These are phyloP conservation scores for Chrysopogon serrulatus DNA, from an alignment of 176 grass and related monocot genomes.

Conservation along the genomic window DNA sequence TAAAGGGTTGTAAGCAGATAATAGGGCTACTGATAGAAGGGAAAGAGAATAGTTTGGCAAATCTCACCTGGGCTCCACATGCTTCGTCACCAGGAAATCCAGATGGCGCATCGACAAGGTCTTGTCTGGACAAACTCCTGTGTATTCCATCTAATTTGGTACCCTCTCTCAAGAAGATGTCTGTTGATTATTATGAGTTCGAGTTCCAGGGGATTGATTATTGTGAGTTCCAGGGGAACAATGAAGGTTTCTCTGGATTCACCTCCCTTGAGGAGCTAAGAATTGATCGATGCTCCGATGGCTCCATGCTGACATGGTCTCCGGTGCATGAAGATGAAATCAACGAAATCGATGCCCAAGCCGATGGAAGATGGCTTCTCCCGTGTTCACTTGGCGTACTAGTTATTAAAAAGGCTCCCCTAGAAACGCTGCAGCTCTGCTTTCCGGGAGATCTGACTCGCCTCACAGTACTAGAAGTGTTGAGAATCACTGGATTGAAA, in stretches of 20 bases:
- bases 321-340: not conserved
- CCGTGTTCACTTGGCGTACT: not conserved
- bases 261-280: not conserved
- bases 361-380: not conserved
- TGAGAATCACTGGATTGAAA: not conserved
- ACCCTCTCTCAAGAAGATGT: not conserved
- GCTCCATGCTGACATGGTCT: not conserved
- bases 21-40: not conserved
- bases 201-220: accelerated
- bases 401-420: accelerated
- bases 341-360: not conserved
- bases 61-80: not conserved
- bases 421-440: not conserved
- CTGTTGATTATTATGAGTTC: accelerated
- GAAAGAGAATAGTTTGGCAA: not conserved
- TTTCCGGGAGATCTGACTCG: not conserved
- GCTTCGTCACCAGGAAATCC: too few relatives aligned
- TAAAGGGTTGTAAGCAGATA: not conserved
- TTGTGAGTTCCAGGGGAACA: accelerated
- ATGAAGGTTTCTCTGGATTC: not conserved
- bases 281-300: accelerated
- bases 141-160: not conserved
- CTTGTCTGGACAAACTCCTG: not conserved
- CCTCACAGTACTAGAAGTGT: not conserved
- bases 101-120: not conserved